Conservation (phyloP, 805 yeast genomes). For the Candida vaughaniae region DNA sequence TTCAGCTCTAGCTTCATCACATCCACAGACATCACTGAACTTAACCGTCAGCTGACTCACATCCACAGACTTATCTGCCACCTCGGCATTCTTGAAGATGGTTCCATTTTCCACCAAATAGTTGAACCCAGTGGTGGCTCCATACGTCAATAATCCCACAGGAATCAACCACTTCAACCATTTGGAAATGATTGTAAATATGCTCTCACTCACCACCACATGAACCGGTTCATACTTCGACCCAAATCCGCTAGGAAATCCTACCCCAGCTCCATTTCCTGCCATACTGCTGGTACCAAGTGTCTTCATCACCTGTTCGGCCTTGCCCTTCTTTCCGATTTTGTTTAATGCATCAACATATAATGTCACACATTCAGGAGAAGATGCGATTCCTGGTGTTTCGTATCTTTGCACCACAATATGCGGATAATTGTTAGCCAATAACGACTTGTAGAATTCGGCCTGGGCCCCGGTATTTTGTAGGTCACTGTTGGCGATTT, state of each 20-base stretch:
- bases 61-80: constrained; percentile 76
- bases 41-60: constrained; percentile 82
- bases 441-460: constrained; percentile 70
- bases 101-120: constrained; percentile 82
- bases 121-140: constrained; percentile 74
- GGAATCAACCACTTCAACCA: constrained; percentile 91
- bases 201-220: constrained; percentile 88
- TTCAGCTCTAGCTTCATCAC: constrained; percentile 97
- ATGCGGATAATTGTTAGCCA: constrained; percentile 88
- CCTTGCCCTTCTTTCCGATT: constrained; percentile 75
- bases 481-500: constrained; percentile 77
- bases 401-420: constrained; percentile 93
- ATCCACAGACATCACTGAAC: constrained; percentile 93
- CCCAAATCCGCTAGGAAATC: constrained; percentile 47
- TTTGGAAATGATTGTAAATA: constrained; percentile 71
- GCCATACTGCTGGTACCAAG: constrained; percentile 21
- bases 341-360: constrained; percentile 80
- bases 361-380: constrained; percentile 72
- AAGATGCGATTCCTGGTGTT: constrained; percentile 86
- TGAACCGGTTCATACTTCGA: constrained; percentile 82
- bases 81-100: constrained; percentile 70
- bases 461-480: constrained; percentile 74
- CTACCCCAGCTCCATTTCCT: constrained; percentile 13
- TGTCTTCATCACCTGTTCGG: constrained; percentile 52
- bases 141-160: constrained; percentile 75